Percentiles rank a stretch among this genome's conserved stretches.
These are phyloP conservation scores for Calonectria hongkongensis DNA, from an alignment of 2,329 filamentous ascomycete genomes.

Conservation along the genomic window DNA sequence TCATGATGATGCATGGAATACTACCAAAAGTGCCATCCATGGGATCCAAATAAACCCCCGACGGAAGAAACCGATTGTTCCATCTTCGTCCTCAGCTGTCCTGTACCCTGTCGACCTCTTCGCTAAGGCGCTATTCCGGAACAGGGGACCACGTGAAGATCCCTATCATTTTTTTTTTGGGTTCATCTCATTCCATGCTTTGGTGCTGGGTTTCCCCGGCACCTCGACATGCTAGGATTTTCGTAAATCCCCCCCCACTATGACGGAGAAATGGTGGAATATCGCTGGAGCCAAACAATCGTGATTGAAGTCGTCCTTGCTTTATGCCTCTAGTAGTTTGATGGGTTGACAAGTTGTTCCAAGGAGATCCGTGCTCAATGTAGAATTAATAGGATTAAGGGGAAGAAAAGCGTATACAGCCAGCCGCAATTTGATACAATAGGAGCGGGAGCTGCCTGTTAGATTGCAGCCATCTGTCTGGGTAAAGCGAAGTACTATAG, in stretches of 20 bases:
- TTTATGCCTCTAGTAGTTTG: background rate
- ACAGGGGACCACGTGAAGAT: slow-evolving; percentile 18
- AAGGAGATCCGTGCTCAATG: background rate
- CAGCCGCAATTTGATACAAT: too few species aligned
- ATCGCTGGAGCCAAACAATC: background rate
- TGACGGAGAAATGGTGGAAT: background rate
- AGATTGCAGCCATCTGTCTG: too few species aligned
- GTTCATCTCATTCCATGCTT: slow-evolving; percentile 22
- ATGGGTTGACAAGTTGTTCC: background rate
- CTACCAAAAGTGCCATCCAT: slow-evolving; percentile 17
- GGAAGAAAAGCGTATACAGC: background rate
- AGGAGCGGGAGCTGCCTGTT: too few species aligned
- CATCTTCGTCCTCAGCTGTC: background rate
- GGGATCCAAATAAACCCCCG: slow-evolving; percentile 10
- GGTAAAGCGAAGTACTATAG: too few species aligned
- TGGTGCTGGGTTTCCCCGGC: background rate
- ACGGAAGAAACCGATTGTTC: slow-evolving; percentile 19
- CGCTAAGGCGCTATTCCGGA: background rate
- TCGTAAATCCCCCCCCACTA: slow-evolving; percentile 1
- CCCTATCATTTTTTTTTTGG: slow-evolving; percentile 16
- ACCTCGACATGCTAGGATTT: slow-evolving; percentile 7
- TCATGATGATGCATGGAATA: background rate
- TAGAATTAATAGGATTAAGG: background rate
- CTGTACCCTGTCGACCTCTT: background rate
- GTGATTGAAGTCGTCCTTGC: background rate